These are phyloP conservation scores for Corrigiola litoralis DNA, from an alignment of 179 eudicot species.

Conservation along the genomic window DNA sequence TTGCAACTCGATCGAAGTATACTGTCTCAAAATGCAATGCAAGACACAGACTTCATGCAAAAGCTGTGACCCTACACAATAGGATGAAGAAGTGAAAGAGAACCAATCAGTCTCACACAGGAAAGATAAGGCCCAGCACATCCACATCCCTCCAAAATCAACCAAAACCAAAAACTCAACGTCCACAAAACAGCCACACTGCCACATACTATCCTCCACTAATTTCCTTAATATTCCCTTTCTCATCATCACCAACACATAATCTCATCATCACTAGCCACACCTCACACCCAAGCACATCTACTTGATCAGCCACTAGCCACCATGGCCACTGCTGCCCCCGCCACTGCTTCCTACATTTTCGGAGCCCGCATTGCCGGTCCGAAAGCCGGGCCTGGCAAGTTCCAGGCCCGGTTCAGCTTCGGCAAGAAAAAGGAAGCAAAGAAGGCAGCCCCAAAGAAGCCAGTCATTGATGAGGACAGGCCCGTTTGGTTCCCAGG, in stretches of 20 bases:
- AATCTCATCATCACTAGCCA: not conserved
- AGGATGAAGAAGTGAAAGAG: constrained; percentile 17
- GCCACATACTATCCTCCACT: constrained; percentile 6
- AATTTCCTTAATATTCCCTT: not conserved
- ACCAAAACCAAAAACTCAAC: constrained; percentile 7
- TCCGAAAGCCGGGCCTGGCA: constrained; percentile 28
- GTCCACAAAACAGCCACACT: constrained; percentile 25
- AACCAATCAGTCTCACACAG: constrained; percentile 19
- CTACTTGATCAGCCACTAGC: constrained; percentile 4
- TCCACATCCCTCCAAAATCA: constrained; percentile 17
- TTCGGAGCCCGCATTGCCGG: constrained; percentile 56
- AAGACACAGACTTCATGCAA: not conserved
- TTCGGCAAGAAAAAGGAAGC: constrained; percentile 39
- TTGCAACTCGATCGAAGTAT: not conserved
- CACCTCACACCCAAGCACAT: not conserved
- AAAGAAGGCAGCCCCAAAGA: constrained; percentile 44
- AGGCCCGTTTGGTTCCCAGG: constrained; percentile 88
- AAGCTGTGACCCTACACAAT: constrained; percentile 2
- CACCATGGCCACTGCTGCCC: constrained; percentile 27
- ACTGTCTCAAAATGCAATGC: not conserved
- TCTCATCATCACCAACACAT: not conserved
- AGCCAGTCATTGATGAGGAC: constrained; percentile 29
- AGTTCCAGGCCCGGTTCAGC: constrained; percentile 55
- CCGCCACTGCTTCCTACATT: constrained; percentile 62
- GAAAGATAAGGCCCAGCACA: constrained; percentile 21